Conservation (phyloP, 2,329 filamentous ascomycete species). For the Cordyceps cateniannulata region DNA sequence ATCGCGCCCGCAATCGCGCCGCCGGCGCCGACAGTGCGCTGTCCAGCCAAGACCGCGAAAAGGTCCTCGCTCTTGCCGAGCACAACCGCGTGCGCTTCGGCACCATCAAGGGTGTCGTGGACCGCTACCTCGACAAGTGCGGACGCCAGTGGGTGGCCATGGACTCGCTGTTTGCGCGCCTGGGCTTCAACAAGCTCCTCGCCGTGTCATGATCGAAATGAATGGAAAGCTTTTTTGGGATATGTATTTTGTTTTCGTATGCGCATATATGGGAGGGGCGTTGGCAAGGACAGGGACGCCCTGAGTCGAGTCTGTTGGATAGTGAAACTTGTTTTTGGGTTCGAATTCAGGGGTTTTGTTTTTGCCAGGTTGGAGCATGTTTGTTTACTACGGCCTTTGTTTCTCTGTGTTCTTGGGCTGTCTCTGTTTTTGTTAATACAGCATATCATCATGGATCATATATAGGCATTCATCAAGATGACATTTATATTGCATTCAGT, state of each 20-base stretch:
- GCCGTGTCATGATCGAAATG: neutral
- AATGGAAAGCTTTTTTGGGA: neutral
- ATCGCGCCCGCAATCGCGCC: slow-evolving; percentile 60
- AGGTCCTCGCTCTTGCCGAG: slow-evolving; percentile 65
- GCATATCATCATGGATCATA: neutral
- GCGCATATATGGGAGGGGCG: neutral
- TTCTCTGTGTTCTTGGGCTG: neutral
- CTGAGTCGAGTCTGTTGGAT: neutral
- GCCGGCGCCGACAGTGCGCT: slow-evolving; percentile 41
- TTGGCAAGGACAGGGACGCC: neutral
- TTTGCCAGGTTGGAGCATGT: neutral
- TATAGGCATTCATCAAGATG: neutral
- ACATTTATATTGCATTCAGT: neutral
- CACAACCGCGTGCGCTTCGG: slow-evolving; percentile 76
- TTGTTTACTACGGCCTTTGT: neutral
- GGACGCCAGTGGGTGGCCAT: slow-evolving; percentile 90
- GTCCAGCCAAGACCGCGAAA: slow-evolving; percentile 51
- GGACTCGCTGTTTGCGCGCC: slow-evolving; percentile 74
- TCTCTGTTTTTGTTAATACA: neutral
- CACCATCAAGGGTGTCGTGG: slow-evolving; percentile 70
- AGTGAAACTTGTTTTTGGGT: neutral
- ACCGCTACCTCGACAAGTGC: slow-evolving; percentile 81
- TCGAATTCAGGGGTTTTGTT: neutral
- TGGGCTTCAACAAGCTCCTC: slow-evolving; percentile 44
- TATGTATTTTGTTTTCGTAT: neutral